These are phyloP conservation scores for Clonostachys rosea DNA, from an alignment of 2,329 filamentous ascomycete species.

Conservation along the genomic window DNA sequence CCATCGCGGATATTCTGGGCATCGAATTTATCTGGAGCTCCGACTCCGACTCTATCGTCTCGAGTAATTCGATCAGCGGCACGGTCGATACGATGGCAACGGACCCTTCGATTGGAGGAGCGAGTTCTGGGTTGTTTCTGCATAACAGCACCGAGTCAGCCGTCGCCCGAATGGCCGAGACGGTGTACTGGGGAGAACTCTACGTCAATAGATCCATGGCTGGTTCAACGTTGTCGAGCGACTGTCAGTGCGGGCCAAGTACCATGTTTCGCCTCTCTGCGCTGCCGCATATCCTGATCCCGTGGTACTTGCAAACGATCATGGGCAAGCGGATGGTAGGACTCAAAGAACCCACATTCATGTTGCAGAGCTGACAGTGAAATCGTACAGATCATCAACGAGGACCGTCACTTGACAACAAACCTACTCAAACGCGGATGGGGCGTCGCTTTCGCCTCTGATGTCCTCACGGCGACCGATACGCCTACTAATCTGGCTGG, in stretches of 20 bases:
- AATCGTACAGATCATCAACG: constrained; percentile 13
- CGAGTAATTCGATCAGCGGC: constrained; percentile 8
- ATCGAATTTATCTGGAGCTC: constrained; percentile 16
- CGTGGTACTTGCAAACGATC: constrained; percentile 14
- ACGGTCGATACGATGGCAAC: constrained; percentile 11
- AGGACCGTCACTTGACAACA: constrained; percentile 15
- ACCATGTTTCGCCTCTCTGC: constrained; percentile 12
- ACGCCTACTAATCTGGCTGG: constrained; percentile 13
- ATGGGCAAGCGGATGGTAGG: constrained; percentile 14
- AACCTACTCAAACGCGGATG: constrained; percentile 15
- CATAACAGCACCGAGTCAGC: constrained; percentile 11
- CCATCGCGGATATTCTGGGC: constrained; percentile 13
- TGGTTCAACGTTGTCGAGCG: constrained; percentile 12
- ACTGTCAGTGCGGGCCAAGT: constrained; percentile 15
- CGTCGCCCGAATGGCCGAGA: constrained; percentile 11
- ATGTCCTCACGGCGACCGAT: constrained; percentile 13
- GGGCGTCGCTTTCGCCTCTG: constrained; percentile 18
- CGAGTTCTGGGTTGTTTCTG: constrained; percentile 12
- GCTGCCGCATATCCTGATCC: constrained; percentile 12
- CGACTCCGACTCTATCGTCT: constrained; percentile 14
- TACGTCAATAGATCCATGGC: constrained; percentile 13
- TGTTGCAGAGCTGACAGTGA: neutral
- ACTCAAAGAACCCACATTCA: neutral
- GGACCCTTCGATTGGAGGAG: constrained; percentile 12
- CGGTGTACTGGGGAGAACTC: constrained; percentile 16